Evolutionary conservation across 2,329 filamentous ascomycete genomes (phyloP).

Genomic region (Periglandula ipomoeae): DNA sequence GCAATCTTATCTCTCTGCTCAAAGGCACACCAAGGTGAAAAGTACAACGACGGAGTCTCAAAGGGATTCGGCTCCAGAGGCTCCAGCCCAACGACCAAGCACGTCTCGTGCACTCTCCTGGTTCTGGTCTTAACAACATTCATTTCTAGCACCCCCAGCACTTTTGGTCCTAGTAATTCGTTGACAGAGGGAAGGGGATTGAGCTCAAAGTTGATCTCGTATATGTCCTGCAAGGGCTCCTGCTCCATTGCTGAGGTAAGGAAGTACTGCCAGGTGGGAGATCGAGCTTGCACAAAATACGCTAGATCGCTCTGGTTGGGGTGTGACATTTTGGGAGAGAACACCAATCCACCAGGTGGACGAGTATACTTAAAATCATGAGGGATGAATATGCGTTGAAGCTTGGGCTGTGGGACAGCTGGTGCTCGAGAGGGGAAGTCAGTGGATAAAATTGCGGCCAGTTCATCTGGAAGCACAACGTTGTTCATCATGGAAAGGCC

Average conservation of each 20-base stretch:
- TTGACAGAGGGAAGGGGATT: slow-evolving; percentile 13
- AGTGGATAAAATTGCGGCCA: slow-evolving; percentile 12
- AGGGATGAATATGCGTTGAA: background rate
- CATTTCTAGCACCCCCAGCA: slow-evolving; percentile 15
- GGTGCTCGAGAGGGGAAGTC: background rate
- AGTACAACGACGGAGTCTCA: no score
- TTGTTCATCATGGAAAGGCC: slow-evolving; percentile 18
- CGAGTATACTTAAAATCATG: background rate
- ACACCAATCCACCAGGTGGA: background rate
- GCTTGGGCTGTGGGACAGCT: background rate
- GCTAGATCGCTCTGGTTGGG: no score
- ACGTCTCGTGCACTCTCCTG: no score
- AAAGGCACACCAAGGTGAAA: background rate
- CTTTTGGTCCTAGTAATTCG: slow-evolving; percentile 11
- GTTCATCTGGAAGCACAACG: slow-evolving; percentile 16
- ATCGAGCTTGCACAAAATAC: slow-evolving; percentile 14
- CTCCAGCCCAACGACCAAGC: no score
- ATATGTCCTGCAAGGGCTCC: slow-evolving; percentile 9
- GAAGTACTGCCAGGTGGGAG: slow-evolving; percentile 19
- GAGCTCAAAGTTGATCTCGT: slow-evolving; percentile 19
- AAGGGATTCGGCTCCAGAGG: no score
- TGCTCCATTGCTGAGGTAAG: no score
- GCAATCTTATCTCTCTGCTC: background rate
- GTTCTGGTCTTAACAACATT: no score
- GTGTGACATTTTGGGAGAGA: background rate